phyloP scores from a whole-genome alignment of 2,329 filamentous ascomycete genomes.

The Orbilia brochopaga region DNA sequence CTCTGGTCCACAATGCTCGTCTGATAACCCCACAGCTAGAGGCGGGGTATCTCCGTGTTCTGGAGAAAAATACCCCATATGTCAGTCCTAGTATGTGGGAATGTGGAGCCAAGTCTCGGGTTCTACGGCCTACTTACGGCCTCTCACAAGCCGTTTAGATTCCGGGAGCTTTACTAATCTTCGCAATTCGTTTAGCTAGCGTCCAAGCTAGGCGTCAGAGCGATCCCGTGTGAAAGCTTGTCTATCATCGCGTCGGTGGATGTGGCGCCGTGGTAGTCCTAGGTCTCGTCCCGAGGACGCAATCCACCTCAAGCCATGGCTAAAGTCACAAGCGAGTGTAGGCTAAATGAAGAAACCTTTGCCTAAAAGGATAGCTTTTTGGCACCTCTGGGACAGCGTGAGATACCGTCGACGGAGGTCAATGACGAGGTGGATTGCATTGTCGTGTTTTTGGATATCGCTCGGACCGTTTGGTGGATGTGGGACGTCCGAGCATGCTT shows the following conservation, averaged over 20 bases:
- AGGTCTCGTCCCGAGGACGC: constrained; percentile 22
- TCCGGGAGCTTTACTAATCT: not conserved
- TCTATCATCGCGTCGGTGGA: constrained; percentile 36
- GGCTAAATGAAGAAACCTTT: constrained; percentile 41
- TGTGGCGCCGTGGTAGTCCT: constrained; percentile 47
- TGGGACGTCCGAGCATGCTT: not conserved
- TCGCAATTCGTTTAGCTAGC: not conserved
- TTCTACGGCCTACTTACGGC: not conserved
- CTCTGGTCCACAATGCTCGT: constrained; percentile 11
- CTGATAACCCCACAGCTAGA: constrained; percentile 3
- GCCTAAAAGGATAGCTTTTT: constrained; percentile 16
- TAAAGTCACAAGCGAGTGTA: constrained; percentile 41
- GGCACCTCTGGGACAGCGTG: too few species aligned
- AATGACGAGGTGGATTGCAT: too few species aligned
- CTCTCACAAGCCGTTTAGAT: not conserved
- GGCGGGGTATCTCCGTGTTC: constrained; percentile 24
- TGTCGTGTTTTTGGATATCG: not conserved
- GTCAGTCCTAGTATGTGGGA: constrained; percentile 2
- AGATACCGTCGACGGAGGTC: too few species aligned
- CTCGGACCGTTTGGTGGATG: not conserved
- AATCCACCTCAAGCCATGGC: constrained; percentile 30
- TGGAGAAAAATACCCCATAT: not conserved
- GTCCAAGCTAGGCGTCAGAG: not conserved
- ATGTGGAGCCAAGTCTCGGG: constrained; percentile 10
- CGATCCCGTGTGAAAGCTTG: not conserved